A percentile compares a stretch with the other conserved stretches of the same genome.
These are phyloP conservation scores for Hawksworthiomyces lignivorus DNA, from an alignment of 2,329 filamentous ascomycete species.

Conservation along the genomic window DNA sequence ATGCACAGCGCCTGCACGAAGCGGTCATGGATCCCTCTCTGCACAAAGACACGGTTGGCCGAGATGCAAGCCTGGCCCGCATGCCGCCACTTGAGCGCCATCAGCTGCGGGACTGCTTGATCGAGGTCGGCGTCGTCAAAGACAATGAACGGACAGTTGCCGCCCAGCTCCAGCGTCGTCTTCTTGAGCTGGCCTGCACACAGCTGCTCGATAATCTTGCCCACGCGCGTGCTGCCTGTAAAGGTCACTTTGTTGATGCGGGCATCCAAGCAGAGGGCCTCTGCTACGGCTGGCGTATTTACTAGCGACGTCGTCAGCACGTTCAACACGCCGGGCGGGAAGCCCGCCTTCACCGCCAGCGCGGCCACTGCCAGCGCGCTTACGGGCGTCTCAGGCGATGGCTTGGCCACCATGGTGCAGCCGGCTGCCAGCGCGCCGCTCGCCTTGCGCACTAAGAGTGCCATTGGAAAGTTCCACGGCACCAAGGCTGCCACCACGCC, in stretches of 20 bases:
- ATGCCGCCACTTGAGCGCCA: slow-evolving; percentile 34
- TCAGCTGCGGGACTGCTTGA: slow-evolving; percentile 35
- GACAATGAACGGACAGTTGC: slow-evolving; percentile 60
- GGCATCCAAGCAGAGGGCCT: slow-evolving; percentile 31
- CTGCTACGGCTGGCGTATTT: slow-evolving; percentile 31
- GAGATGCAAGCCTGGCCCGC: slow-evolving; percentile 71
- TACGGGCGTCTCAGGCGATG: slow-evolving; percentile 46
- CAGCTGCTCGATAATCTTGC: slow-evolving; percentile 55
- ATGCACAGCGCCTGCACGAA: slow-evolving; percentile 50
- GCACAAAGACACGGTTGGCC: slow-evolving; percentile 62
- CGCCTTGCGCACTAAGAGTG: slow-evolving; percentile 61
- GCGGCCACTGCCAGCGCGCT: slow-evolving; percentile 23
- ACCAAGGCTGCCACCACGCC: slow-evolving; percentile 62
- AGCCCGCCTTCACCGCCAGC: slow-evolving; percentile 30
- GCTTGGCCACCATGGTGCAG: slow-evolving; percentile 67
- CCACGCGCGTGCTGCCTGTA: slow-evolving; percentile 59
- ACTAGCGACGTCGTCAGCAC: slow-evolving; percentile 68
- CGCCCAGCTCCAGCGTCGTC: slow-evolving; percentile 61
- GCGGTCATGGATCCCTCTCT: slow-evolving; percentile 45
- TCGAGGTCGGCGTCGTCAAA: slow-evolving; percentile 60
- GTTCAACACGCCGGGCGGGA: slow-evolving; percentile 57
- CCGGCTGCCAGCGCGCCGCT: slow-evolving; percentile 62
- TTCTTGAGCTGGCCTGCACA: slow-evolving; percentile 61
- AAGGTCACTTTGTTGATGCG: slow-evolving; percentile 57
- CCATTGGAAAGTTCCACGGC: slow-evolving; percentile 66